Conservation (phyloP, 1,284 basidiomycete species). For the Austropuccinia psidii region DNA sequence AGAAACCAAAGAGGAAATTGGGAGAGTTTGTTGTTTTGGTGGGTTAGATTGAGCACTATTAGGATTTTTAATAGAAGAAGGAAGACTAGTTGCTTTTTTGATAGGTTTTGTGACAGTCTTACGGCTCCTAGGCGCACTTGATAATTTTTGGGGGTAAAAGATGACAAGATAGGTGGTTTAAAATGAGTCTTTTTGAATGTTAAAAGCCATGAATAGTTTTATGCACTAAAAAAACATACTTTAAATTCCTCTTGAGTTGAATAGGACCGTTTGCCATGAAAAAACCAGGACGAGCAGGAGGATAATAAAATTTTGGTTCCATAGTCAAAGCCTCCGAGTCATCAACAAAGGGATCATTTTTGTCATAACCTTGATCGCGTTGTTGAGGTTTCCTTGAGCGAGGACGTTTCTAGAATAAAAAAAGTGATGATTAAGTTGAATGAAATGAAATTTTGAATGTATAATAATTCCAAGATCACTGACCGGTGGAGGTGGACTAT, state of each 20-base stretch:
- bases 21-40: too few species aligned
- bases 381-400: constrained; percentile 49
- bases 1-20: too few species aligned
- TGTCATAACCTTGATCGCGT: constrained; percentile 60
- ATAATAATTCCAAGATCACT: neutral
- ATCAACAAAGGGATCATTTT: constrained; percentile 89
- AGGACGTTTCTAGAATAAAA: constrained; percentile 4
- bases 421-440: neutral
- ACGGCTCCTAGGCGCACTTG: too few species aligned
- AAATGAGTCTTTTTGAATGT: too few species aligned
- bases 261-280: constrained; percentile 57
- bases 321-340: constrained; percentile 87
- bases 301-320: constrained; percentile 80
- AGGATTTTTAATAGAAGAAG: too few species aligned
- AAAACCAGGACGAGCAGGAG: constrained; percentile 87
- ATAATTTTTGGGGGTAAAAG: too few species aligned
- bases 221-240: neutral
- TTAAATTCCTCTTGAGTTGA: constrained; percentile 37
- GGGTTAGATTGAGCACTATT: too few species aligned
- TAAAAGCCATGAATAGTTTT: too few species aligned
- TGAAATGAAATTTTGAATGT: neutral
- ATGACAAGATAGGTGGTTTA: too few species aligned
- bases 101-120: too few species aligned
- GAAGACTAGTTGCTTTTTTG: too few species aligned
- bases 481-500: constrained; percentile 50